phyloP scores from a whole-genome alignment of 2,329 filamentous ascomycete genomes.

The Fusarium sp. region DNA sequence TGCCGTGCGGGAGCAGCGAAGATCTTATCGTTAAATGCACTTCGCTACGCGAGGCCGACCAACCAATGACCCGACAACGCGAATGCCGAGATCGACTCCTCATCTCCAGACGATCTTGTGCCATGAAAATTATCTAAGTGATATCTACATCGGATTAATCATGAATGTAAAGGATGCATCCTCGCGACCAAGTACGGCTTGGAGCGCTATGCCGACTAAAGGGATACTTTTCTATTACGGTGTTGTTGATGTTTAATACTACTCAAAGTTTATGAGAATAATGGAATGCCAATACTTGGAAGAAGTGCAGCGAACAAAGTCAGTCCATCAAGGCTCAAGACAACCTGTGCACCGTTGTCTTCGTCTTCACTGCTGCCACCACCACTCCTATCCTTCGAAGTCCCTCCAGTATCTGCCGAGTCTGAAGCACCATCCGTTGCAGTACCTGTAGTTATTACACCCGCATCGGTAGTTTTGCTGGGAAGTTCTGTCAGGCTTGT shows the following conservation, averaged over 20 bases:
- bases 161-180: too few relatives aligned
- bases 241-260: not conserved
- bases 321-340: not conserved
- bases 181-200: too few relatives aligned
- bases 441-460: slow-evolving; percentile 51
- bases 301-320: not conserved
- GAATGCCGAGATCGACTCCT: too few relatives aligned
- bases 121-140: too few relatives aligned
- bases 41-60: too few relatives aligned
- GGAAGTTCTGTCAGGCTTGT: slow-evolving; percentile 24
- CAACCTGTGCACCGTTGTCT: not conserved
- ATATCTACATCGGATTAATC: too few relatives aligned
- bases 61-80: too few relatives aligned
- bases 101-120: too few relatives aligned
- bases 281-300: not conserved
- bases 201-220: too few relatives aligned
- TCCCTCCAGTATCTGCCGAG: slow-evolving; percentile 62
- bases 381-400: slow-evolving; percentile 62
- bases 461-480: slow-evolving; percentile 11
- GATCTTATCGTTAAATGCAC: too few relatives aligned
- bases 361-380: not conserved
- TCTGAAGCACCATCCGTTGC: not conserved
- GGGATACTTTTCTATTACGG: too few relatives aligned
- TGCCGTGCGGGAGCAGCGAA: too few relatives aligned
- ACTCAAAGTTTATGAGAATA: not conserved